A percentile compares a stretch with the other conserved stretches of the same genome.
Conservation (phyloP, 1,139 yeast genomes). For the Debaryomyces fabryi region DNA sequence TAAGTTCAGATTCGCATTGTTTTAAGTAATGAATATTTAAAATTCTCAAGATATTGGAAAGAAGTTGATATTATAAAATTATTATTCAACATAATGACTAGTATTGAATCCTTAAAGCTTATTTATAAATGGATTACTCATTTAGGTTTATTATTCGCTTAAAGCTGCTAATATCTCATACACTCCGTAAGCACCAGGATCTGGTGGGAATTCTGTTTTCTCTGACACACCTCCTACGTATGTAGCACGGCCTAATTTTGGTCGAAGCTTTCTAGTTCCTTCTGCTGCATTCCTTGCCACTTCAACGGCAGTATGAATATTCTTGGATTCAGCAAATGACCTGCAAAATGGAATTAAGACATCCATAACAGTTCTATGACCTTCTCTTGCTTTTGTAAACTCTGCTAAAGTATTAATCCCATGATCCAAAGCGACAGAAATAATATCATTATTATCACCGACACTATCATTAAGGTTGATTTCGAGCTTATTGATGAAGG, state of each 20-base stretch:
- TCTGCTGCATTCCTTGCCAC: conserved; percentile 45
- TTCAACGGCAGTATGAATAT: conserved; percentile 30
- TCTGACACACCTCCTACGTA: conserved; percentile 41
- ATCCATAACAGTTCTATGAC: conserved; percentile 58
- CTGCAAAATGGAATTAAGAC: conserved; percentile 52
- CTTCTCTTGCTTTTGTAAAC: conserved; percentile 52
- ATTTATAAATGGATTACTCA: too few species aligned
- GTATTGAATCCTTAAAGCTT: too few species aligned
- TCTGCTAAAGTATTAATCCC: conserved; percentile 38
- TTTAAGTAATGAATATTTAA: too few species aligned
- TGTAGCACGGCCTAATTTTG: conserved; percentile 52
- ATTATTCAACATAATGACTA: too few species aligned
- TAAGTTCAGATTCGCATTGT: too few species aligned
- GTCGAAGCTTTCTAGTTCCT: conserved; percentile 40
- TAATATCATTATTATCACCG: conserved; percentile 20
- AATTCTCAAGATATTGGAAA: too few species aligned
- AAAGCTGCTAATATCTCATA: conserved; percentile 27
- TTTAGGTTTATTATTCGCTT: not conserved
- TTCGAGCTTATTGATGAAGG: conserved; percentile 39
- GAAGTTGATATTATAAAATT: too few species aligned
- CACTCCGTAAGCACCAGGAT: conserved; percentile 47
- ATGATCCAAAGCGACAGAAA: conserved; percentile 30
- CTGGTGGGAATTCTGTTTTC: conserved; percentile 37
- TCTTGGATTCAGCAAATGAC: conserved; percentile 26
- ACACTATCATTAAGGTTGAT: conserved; percentile 18